These are phyloP conservation scores for Glonium stellatum DNA, from an alignment of 495 filamentous ascomycete species.

Conservation along the genomic window DNA sequence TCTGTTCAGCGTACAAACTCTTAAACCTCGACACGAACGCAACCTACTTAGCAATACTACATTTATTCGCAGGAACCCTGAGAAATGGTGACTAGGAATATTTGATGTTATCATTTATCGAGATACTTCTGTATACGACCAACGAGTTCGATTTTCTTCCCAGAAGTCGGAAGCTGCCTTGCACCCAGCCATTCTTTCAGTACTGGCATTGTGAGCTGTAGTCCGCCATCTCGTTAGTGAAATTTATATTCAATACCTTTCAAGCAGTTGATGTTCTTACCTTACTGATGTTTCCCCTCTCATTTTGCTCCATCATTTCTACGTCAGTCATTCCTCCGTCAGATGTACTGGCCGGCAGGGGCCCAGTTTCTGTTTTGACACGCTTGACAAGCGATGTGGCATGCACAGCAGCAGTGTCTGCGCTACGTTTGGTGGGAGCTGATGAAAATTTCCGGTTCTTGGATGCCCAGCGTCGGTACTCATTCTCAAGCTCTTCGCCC, in stretches of 20 bases:
- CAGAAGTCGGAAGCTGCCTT: conserved; percentile 54
- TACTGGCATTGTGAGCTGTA: conserved; percentile 57
- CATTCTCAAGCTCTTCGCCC: conserved; percentile 57
- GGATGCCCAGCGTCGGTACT: conserved; percentile 38
- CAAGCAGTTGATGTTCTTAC: not conserved
- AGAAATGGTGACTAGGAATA: too few relatives aligned
- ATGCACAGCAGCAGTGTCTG: conserved; percentile 10
- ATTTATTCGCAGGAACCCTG: too few relatives aligned
- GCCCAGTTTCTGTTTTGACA: conserved; percentile 40
- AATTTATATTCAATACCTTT: not conserved
- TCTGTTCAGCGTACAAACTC: too few relatives aligned
- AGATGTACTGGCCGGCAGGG: conserved; percentile 33
- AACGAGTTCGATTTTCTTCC: conserved; percentile 74
- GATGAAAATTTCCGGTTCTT: conserved; percentile 31
- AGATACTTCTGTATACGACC: conserved; percentile 73
- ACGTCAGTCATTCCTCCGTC: conserved; percentile 38
- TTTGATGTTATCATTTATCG: conserved; percentile 36
- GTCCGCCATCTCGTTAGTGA: conserved; percentile 11
- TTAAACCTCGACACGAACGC: too few relatives aligned
- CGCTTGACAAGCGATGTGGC: conserved; percentile 34
- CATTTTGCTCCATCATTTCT: conserved; percentile 47
- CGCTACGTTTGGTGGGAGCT: conserved; percentile 11
- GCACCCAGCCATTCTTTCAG: conserved; percentile 61
- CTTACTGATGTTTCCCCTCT: conserved; percentile 9
- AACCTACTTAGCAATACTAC: too few relatives aligned